Conservation (phyloP, 1,284 basidiomycete species). For the Puccinia coronata region DNA sequence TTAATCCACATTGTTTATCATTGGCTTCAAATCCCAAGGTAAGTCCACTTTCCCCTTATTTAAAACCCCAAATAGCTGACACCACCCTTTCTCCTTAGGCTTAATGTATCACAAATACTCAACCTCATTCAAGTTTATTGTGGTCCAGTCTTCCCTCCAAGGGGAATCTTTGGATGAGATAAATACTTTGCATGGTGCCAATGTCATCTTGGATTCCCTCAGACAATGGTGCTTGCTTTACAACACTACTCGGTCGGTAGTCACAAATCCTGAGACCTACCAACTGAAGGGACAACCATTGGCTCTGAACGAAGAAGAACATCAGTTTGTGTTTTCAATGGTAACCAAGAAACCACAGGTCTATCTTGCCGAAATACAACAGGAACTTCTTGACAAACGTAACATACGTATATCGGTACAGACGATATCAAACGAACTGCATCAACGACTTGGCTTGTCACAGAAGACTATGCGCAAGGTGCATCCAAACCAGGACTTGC, state of each 20-base stretch:
- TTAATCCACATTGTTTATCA: no score
- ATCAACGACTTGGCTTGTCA: not conserved
- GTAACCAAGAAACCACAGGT: not conserved
- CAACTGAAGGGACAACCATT: not conserved
- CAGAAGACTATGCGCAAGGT: not conserved
- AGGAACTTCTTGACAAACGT: not conserved
- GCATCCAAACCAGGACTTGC: not conserved
- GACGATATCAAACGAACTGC: slow-evolving; percentile 8
- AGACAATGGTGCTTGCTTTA: not conserved
- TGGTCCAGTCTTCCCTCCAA: no score
- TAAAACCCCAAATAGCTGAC: no score
- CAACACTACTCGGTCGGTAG: not conserved
- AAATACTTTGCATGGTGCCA: not conserved
- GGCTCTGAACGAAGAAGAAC: not conserved
- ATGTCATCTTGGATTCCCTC: not conserved
- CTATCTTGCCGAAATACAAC: slow-evolving; percentile 13
- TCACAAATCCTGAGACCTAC: slow-evolving; percentile 1
- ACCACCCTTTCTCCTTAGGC: no score
- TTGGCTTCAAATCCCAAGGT: no score
- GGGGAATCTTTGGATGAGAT: not conserved
- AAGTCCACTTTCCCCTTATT: no score
- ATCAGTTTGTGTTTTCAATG: not conserved
- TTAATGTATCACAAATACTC: no score
- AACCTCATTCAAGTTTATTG: no score
- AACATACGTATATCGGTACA: not conserved